Evolutionary conservation across 768 basidiomycete genomes (phyloP), one percentile per base, ranked within the genome.

Genomic region (Fibroporia radiculosa): DNA sequence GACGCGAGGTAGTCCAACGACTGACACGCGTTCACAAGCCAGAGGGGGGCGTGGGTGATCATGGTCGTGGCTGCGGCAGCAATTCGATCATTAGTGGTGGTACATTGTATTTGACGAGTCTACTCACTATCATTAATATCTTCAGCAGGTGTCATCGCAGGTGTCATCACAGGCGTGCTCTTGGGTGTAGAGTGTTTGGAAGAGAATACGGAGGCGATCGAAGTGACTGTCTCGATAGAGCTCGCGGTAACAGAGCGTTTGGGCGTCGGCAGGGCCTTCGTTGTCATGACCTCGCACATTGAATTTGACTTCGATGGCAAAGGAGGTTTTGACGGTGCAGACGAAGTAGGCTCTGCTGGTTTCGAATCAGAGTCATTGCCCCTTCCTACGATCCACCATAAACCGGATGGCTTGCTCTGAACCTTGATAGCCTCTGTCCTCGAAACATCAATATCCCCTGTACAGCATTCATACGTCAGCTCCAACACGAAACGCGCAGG

Each of bases 1-100:
- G 69, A 73, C 8, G 77, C 77, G 42, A 89, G 75, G 64, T 73
- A 83, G 43, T 86, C 83, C 48, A 89, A 71, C 8, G 86, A 85
- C 38, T 71, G 77, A 53, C 80, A 80, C 1, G 86, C 85, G 54
- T 86, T 87, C 45, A 89, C 58, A 14, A 89, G 71, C 85, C 85
- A 89, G 0, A 77, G 65, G 0, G 85, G 85, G 10, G 79, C 85
- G 47, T 83, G 75, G 13, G 74, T 67, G 6, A 75, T 67, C 3
- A 67, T 64, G 0, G 72, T 73, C 22, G 66, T 59, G 10, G 58
- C 68, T 71, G 42, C 7, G 20, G 22, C 16, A 13, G 18, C 2
- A 23, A 26, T 19, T 27, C 16, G 18, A 45, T 43, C 20, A 44
- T 28, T 16, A 25, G 5, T n/a, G 3, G 24, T 3, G 19, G 1